Percentiles rank a stretch among this genome's conserved stretches.
phyloP scores from a whole-genome alignment of 495 filamentous ascomycete species.

The Neurospora sp. region DNA sequence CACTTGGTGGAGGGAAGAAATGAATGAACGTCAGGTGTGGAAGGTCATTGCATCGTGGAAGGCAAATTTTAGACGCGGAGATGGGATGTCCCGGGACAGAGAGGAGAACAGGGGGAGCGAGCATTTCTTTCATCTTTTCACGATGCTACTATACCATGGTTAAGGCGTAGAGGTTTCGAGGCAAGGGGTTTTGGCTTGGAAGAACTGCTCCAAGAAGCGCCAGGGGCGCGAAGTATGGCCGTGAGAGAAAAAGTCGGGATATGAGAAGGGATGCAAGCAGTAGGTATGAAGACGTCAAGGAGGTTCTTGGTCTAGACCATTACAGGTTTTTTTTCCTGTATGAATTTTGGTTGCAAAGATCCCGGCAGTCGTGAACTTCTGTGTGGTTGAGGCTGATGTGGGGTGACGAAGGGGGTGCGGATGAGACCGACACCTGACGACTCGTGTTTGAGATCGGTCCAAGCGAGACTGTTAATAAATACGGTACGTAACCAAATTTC shows the following conservation, averaged over 20 bases:
- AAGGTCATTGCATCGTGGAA: not conserved
- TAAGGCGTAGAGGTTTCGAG: not conserved
- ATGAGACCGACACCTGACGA: conserved; percentile 28
- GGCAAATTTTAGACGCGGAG: conserved; percentile 12
- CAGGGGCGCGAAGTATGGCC: not conserved
- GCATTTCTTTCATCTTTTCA: not conserved
- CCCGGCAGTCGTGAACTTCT: not conserved
- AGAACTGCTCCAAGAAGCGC: not conserved
- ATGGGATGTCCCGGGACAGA: conserved; percentile 4
- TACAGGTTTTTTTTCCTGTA: not conserved
- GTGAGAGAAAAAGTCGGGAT: not conserved
- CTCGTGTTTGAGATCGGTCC: conserved; percentile 24
- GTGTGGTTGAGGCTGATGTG: conserved; percentile 16
- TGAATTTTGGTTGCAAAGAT: not conserved
- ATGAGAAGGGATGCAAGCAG: not conserved
- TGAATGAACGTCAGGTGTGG: not conserved
- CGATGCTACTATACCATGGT: not conserved
- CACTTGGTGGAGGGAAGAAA: not conserved
- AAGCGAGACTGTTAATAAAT: conserved; percentile 15
- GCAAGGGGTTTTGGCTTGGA: not conserved
- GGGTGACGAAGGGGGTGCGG: conserved; percentile 11
- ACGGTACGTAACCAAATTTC: not conserved
- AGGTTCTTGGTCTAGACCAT: not conserved
- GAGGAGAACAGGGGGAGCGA: not conserved
- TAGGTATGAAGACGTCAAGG: not conserved